Conservation (phyloP, 768 basidiomycete genomes). For the Suillus tomentosus region DNA sequence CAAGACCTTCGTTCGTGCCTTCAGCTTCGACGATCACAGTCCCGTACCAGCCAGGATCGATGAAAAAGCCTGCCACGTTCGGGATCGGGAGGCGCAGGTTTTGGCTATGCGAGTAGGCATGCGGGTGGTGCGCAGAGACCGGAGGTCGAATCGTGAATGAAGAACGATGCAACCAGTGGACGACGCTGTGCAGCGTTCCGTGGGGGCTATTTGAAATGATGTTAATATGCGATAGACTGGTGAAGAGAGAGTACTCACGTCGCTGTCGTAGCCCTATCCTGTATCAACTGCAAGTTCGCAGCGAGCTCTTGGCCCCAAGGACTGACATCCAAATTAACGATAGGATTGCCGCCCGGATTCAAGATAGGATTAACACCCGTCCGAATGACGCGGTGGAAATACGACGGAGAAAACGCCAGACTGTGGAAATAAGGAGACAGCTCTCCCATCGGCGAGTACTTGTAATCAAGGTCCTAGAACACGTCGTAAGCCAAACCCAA, state of each 20-base stretch:
- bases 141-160: conserved; percentile 67
- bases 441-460: conserved; percentile 74
- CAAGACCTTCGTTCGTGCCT: conserved; percentile 83
- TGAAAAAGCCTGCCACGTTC: conserved; percentile 51
- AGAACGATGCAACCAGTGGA: conserved; percentile 84
- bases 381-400: conserved; percentile 85
- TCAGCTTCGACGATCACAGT: conserved; percentile 83
- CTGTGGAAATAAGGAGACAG: conserved; percentile 79
- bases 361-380: conserved; percentile 37
- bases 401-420: conserved; percentile 82
- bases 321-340: conserved; percentile 71
- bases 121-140: conserved; percentile 33
- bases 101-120: conserved; percentile 30
- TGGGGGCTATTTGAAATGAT: conserved; percentile 58
- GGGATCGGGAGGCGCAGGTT: conserved; percentile 50
- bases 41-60: conserved; percentile 84
- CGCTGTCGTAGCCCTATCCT: conserved; percentile 76
- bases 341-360: conserved; percentile 56
- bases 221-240: conserved; percentile 9
- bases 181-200: conserved; percentile 75
- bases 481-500: conserved; percentile 19
- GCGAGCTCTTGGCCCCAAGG: conserved; percentile 83
- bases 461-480: conserved; percentile 79
- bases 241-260: conserved; percentile 56
- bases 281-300: conserved; percentile 70